Evolutionary conservation across 371 early-diverging fungal species (phyloP).

Genomic region (Mucor racemosus): DNA sequence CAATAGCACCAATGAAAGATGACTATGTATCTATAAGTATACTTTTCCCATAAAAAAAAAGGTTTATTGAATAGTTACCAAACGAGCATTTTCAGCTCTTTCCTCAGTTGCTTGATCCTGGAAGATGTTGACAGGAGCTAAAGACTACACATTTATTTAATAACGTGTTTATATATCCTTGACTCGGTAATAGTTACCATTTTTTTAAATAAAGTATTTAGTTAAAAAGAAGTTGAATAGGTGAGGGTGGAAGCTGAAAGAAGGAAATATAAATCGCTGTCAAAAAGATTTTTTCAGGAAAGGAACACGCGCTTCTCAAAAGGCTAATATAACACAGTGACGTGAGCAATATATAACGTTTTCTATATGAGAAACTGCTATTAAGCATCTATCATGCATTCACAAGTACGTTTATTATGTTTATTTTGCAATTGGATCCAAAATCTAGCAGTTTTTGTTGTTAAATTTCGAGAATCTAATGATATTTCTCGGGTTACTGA

Average conservation of each 20-base stretch:
- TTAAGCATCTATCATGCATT: neutral
- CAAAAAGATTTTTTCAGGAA: slow-evolving; percentile 5
- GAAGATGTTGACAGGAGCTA: slow-evolving; percentile 85
- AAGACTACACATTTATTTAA: slow-evolving; percentile 45
- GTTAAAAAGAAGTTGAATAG: slow-evolving; percentile 1
- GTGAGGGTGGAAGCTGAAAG: neutral
- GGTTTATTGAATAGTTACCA: slow-evolving; percentile 61
- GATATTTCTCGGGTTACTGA: no score
- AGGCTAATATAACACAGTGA: neutral
- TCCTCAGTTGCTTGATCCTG: slow-evolving; percentile 94
- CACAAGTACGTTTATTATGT: neutral
- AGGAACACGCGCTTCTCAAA: slow-evolving; percentile 1
- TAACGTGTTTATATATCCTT: neutral
- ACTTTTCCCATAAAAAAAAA: no score
- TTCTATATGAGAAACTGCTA: neutral
- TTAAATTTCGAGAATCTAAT: no score
- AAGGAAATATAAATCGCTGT: slow-evolving; percentile 16
- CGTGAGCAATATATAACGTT: neutral
- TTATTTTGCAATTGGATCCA: no score
- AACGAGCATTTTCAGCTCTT: slow-evolving; percentile 96
- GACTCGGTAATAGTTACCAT: neutral
- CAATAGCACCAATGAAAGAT: slow-evolving; percentile 92
- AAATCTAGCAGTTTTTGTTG: no score
- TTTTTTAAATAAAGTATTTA: neutral
- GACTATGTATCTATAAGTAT: slow-evolving; percentile 51